These are phyloP conservation scores for Boletus rubropictus DNA, from an alignment of 768 basidiomycete genomes.

Conservation along the genomic window DNA sequence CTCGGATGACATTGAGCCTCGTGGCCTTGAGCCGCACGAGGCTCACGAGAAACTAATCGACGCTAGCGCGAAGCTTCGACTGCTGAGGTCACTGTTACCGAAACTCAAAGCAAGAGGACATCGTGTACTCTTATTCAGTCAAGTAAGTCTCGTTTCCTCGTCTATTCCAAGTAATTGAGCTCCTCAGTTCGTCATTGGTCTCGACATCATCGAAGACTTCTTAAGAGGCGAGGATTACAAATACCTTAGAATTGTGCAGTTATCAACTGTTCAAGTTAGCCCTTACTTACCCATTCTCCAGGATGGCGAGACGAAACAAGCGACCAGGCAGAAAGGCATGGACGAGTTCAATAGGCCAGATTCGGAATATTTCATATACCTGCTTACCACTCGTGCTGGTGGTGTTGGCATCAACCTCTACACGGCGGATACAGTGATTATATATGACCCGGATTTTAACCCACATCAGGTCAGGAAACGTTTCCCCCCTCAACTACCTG, in stretches of 20 bases:
- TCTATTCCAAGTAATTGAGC: neutral
- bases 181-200: conserved; percentile 77
- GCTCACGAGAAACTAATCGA: conserved; percentile 76
- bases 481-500: conserved; percentile 1
- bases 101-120: conserved; percentile 82
- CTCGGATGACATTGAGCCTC: conserved; percentile 72
- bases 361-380: conserved; percentile 86
- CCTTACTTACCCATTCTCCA: conserved; percentile 28
- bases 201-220: conserved; percentile 88
- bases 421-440: conserved; percentile 90
- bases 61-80: conserved; percentile 78
- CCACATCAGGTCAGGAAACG: conserved; percentile 74
- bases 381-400: conserved; percentile 89
- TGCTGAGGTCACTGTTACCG: conserved; percentile 72
- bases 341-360: conserved; percentile 87
- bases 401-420: conserved; percentile 90
- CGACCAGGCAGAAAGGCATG: conserved; percentile 88
- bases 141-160: conserved; percentile 44
- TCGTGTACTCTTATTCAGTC: conserved; percentile 87
- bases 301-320: conserved; percentile 87
- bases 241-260: conserved; percentile 66
- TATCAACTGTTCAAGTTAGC: conserved; percentile 1
- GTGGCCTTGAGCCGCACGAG: conserved; percentile 47
- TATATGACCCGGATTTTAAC: conserved; percentile 96
- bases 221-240: conserved; percentile 73